These are phyloP conservation scores for Lanzia echinophila DNA, from an alignment of 2,329 filamentous ascomycete genomes.

Conservation along the genomic window DNA sequence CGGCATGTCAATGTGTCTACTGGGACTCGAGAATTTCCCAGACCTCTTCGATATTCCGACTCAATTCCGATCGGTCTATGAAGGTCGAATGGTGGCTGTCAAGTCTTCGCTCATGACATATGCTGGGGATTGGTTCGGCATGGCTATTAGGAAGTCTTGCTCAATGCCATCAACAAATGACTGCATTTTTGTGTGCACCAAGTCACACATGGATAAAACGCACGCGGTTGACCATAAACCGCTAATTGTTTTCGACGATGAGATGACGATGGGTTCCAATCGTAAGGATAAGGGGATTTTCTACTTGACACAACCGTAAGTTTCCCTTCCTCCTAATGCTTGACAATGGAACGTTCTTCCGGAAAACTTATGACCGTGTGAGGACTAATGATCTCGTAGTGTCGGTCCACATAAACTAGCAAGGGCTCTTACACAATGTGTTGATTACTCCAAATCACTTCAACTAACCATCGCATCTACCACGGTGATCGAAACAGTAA, in stretches of 20 bases:
- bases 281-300: slow-evolving; percentile 10
- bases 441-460: slow-evolving; percentile 10
- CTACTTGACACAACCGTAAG: slow-evolving; percentile 18
- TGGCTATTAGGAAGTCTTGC: slow-evolving; percentile 13
- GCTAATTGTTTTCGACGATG: slow-evolving; percentile 20
- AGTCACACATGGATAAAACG: slow-evolving; percentile 12
- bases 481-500: too few species aligned
- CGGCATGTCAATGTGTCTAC: slow-evolving; percentile 15
- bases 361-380: background rate
- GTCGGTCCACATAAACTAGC: slow-evolving; percentile 20
- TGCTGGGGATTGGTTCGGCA: slow-evolving; percentile 19
- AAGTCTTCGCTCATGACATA: slow-evolving; percentile 14
- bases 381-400: slow-evolving; percentile 2
- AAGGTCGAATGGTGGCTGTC: slow-evolving; percentile 12
- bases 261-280: background rate
- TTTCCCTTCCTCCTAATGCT: background rate
- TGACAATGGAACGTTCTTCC: background rate
- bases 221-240: slow-evolving; percentile 5
- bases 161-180: slow-evolving; percentile 4
- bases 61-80: slow-evolving; percentile 11
- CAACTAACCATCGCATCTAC: background rate
- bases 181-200: slow-evolving; percentile 13
- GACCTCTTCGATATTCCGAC: slow-evolving; percentile 11
- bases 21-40: slow-evolving; percentile 17
- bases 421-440: slow-evolving; percentile 12